Base-by-base conservation (phyloP, 768 basidiomycete genomes). In the Phanerochaete sordida region DNA sequence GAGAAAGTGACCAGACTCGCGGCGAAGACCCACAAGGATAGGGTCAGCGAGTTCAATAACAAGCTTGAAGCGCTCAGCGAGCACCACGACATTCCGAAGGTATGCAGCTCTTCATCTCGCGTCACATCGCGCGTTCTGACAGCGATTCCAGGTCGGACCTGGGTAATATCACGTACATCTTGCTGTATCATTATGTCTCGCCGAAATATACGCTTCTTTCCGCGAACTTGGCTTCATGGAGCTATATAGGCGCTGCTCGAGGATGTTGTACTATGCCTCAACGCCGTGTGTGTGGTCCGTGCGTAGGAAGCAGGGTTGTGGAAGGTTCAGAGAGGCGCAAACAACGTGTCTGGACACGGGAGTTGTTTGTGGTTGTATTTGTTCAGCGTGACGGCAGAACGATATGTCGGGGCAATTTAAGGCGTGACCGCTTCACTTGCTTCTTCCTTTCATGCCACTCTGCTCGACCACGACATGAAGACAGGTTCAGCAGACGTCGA, bases 71-170 rank as follows among this genome's bases (percentile, higher is more conserved):
- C 84, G 59, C 81, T 95, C 59, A 91, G 90, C 72, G 93, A 95
- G 76, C 94, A 95, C 80, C 91, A 96, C 73, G 93, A 95, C 72
- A 94, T 95, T 68, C 93, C 93, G 43, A 95, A 95, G 83, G 92
- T 87, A 70, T 61, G 75, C 68, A 24, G 49, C 27, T 13, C 45
- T 48, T 31, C 61, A 66, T 35, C 59, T 23, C 57, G 11, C 60
- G 67, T 23, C 60, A 33, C 39, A 39, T 53, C 54, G 58, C 63
- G 64, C 53, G 43, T 51, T 27, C 52, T 58, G 43, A 61, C 58
- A 50, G 23, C 54, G 21, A 46, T 44, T 9, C 54, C 66, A 93
- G 91, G 91, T 93, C 71, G 91, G 91, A 62, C 91, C 91, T 47
- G 91, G 91, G 76, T 93, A 86, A 91, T 67, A 59, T 54, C 24